phyloP scores from a whole-genome alignment of 108 stramenopile species.

The Parmales sp. region DNA sequence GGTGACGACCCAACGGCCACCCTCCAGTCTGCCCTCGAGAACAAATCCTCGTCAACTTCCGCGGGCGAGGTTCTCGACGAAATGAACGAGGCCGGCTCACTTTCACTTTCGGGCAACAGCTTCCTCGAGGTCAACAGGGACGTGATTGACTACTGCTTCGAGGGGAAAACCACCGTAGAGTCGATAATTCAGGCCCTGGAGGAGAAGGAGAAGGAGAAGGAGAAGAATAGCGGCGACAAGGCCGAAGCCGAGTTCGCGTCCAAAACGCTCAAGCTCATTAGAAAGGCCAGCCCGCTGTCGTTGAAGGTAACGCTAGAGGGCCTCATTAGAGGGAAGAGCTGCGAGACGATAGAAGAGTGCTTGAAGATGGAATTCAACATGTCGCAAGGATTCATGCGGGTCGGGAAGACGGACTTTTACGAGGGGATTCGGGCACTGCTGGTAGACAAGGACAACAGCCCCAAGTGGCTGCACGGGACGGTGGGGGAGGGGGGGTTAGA shows the following conservation, averaged over 20 bases:
- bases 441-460: conserved; percentile 78
- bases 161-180: conserved; percentile 35
- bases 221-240: background rate
- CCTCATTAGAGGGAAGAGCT: conserved; percentile 42
- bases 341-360: conserved; percentile 37
- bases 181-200: conserved; percentile 41
- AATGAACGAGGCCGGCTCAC: conserved; percentile 20
- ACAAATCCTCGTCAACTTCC: conserved; percentile 19
- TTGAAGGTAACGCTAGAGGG: conserved; percentile 65
- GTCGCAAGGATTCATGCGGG: conserved; percentile 44
- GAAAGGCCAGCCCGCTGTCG: conserved; percentile 65
- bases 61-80: conserved; percentile 17
- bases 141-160: conserved; percentile 46
- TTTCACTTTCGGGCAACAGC: too few relatives aligned
- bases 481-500: too few relatives aligned
- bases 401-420: conserved; percentile 65
- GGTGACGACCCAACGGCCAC: conserved; percentile 44
- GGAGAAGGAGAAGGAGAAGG: conserved; percentile 25
- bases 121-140: conserved; percentile 34
- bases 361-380: conserved; percentile 77
- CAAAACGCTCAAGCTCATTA: conserved; percentile 45
- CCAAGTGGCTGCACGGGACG: conserved; percentile 57
- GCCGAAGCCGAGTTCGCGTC: conserved; percentile 42
- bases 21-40: conserved; percentile 29
- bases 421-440: conserved; percentile 93